phyloP scores from a whole-genome alignment of 2,329 filamentous ascomycete genomes.

The Boeremia lycopersici region DNA sequence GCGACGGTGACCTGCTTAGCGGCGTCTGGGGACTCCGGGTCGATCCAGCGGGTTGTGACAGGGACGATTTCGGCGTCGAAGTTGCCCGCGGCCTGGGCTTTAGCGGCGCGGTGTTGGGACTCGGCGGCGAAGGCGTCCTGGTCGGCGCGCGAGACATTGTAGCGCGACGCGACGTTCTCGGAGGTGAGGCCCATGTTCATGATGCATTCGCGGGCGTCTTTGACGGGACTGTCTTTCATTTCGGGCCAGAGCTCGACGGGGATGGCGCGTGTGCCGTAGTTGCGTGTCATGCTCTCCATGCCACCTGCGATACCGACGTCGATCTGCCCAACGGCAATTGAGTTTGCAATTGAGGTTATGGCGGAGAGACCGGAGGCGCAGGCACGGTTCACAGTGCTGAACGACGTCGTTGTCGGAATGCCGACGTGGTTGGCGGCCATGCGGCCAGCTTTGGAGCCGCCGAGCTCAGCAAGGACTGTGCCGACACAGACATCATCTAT shows the following conservation, averaged over 20 bases:
- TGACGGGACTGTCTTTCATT: slow-evolving; percentile 65
- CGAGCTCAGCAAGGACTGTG: slow-evolving; percentile 88
- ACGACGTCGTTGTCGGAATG: slow-evolving; percentile 71
- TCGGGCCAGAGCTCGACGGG: slow-evolving; percentile 80
- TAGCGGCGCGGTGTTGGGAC: slow-evolving; percentile 74
- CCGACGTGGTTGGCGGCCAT: slow-evolving; percentile 90
- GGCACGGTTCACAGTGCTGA: slow-evolving; percentile 88
- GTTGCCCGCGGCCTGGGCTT: slow-evolving; percentile 69
- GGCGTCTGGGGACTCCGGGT: slow-evolving; percentile 59
- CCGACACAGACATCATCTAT: slow-evolving; percentile 86
- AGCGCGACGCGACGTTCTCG: slow-evolving; percentile 84
- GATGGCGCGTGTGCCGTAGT: slow-evolving; percentile 86
- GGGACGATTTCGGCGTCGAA: slow-evolving; percentile 83
- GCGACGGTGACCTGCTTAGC: slow-evolving; percentile 69
- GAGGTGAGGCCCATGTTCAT: slow-evolving; percentile 93
- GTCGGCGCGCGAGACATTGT: slow-evolving; percentile 73
- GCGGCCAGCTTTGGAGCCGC: slow-evolving; percentile 85
- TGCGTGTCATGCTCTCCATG: slow-evolving; percentile 96
- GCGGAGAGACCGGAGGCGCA: slow-evolving; percentile 80
- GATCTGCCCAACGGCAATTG: slow-evolving; percentile 76
- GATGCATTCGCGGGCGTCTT: slow-evolving; percentile 82
- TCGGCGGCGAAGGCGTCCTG: slow-evolving; percentile 83
- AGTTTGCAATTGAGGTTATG: slow-evolving; percentile 74
- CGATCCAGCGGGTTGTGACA: slow-evolving; percentile 73
- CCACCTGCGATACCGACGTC: slow-evolving; percentile 80